A percentile compares a stretch with the other conserved stretches of the same genome.
These are phyloP conservation scores for Diplodia intermedia DNA, from an alignment of 2,329 filamentous ascomycete genomes.

Conservation along the genomic window DNA sequence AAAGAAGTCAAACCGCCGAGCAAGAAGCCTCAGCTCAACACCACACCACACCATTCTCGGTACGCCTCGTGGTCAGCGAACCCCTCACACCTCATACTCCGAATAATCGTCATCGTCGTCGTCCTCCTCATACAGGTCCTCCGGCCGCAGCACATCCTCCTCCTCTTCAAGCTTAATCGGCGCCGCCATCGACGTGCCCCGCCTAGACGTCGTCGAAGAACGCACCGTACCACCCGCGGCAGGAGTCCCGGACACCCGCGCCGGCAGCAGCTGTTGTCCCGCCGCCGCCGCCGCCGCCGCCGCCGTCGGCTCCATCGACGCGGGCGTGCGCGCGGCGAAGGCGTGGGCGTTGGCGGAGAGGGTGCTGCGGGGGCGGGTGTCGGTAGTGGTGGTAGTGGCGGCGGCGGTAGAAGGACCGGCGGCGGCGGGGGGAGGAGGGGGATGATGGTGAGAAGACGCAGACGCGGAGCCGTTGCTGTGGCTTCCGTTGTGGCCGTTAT, in stretches of 20 bases:
- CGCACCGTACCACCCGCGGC: background rate
- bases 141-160: background rate
- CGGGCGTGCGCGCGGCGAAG: slow-evolving; percentile 1
- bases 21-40: no score
- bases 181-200: background rate
- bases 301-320: background rate
- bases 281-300: no score
- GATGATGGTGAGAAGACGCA: background rate
- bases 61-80: background rate
- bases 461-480: background rate
- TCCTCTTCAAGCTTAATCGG: slow-evolving; percentile 9
- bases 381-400: background rate
- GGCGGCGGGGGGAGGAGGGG: background rate
- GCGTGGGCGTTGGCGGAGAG: background rate
- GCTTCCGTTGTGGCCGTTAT: no score
- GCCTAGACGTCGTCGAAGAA: background rate
- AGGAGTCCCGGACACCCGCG: background rate
- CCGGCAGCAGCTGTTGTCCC: background rate
- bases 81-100: background rate
- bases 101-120: background rate
- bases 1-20: no score
- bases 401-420: background rate
- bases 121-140: background rate
- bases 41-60: no score
- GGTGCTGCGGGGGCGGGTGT: background rate